Conservation (phyloP, 306 rosid genomes). For the Fragaria iinumae region DNA sequence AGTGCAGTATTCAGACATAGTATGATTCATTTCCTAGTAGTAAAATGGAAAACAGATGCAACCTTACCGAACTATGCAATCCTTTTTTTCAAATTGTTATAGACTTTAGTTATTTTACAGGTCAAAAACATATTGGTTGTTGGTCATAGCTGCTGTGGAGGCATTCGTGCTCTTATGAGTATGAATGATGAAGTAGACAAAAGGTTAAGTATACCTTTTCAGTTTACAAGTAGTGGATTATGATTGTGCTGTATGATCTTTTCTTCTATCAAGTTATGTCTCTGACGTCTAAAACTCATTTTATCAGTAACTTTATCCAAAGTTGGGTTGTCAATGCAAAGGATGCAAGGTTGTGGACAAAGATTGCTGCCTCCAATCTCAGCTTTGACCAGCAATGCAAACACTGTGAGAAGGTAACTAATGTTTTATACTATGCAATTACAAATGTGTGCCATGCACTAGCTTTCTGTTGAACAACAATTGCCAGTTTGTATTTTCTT, state of each 20-base stretch:
- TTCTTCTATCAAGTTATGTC: slow-evolving; percentile 8
- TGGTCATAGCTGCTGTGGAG: slow-evolving; percentile 99
- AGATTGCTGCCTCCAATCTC: slow-evolving; percentile 63
- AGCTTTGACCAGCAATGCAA: slow-evolving; percentile 79
- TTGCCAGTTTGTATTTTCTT: background rate
- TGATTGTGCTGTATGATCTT: slow-evolving; percentile 1
- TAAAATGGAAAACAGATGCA: background rate
- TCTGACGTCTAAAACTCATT: slow-evolving; percentile 28
- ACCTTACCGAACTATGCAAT: background rate
- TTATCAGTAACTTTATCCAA: slow-evolving; percentile 56
- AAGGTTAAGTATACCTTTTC: slow-evolving; percentile 40
- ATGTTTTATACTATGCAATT: background rate
- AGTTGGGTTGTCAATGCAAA: slow-evolving; percentile 84
- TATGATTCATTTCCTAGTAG: background rate
- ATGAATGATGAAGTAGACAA: slow-evolving; percentile 61
- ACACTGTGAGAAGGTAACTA: slow-evolving; percentile 87
- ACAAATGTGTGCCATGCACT: background rate
- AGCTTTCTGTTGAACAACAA: background rate
- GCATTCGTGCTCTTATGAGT: slow-evolving; percentile 94
- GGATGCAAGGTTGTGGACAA: slow-evolving; percentile 64
- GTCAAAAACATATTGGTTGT: slow-evolving; percentile 81
- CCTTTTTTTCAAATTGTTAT: background rate
- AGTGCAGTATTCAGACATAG: background rate
- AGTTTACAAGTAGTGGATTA: slow-evolving; percentile 19
- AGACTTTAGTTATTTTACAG: slow-evolving; percentile 37